Evolutionary conservation across 2,329 filamentous ascomycete species (phyloP).

Genomic region (Cordyceps pruinosa): DNA sequence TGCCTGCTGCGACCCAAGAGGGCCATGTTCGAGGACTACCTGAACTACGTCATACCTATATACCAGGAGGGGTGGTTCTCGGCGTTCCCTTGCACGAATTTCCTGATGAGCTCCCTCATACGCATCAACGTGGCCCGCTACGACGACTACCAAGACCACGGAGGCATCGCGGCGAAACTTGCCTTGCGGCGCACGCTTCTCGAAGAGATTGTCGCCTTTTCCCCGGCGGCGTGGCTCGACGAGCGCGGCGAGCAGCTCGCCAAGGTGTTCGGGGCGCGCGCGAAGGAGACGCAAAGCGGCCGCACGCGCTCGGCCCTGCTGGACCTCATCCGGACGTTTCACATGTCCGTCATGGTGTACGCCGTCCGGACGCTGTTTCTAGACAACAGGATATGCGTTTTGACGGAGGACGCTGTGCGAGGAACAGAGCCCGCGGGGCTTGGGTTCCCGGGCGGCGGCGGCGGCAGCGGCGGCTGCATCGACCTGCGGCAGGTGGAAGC

Average conservation of each 20-base stretch:
- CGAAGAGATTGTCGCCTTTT: not conserved
- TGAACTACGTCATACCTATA: not conserved
- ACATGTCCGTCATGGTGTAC: conserved; percentile 9
- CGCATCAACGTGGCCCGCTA: conserved; percentile 3
- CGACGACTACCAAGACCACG: not conserved
- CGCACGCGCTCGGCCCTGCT: not conserved
- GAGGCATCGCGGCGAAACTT: not conserved
- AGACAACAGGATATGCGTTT: not conserved
- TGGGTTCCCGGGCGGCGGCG: not conserved
- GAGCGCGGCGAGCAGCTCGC: not conserved
- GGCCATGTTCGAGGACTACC: not conserved
- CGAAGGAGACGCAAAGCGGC: not conserved
- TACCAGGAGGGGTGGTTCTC: conserved; percentile 3
- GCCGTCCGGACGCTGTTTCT: conserved; percentile 13
- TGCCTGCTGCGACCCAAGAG: not conserved
- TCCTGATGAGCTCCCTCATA: conserved; percentile 1
- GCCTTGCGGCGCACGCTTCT: not conserved
- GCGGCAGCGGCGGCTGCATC: not conserved
- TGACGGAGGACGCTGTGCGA: not conserved
- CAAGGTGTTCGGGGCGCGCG: not conserved
- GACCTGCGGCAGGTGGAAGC: not conserved
- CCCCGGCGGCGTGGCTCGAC: not conserved
- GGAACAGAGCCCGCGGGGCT: not conserved
- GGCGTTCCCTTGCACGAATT: not conserved
- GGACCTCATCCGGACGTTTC: conserved; percentile 9